A percentile compares a stretch with the other conserved stretches of the same genome.
Evolutionary conservation across 2,329 filamentous ascomycete species (phyloP).

Genomic region (Fusarium penzigii): DNA sequence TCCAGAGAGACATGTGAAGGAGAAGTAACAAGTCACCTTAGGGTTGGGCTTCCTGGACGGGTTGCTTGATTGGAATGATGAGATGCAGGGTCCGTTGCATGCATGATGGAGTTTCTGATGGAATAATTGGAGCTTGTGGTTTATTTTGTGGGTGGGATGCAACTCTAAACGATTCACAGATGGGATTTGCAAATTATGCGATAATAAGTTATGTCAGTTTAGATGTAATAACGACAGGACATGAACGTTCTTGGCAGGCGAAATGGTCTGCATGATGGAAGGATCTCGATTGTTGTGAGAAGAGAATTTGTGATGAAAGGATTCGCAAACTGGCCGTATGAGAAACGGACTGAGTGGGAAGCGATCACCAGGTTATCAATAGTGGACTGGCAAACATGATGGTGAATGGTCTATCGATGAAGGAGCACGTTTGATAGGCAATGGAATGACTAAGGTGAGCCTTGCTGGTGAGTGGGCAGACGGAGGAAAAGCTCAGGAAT

Average conservation of each 20-base stretch:
- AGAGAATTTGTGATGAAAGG: not conserved
- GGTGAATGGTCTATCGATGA: conserved; percentile 4
- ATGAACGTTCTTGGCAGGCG: not conserved
- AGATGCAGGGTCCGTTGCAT: not conserved
- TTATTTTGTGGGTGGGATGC: not conserved
- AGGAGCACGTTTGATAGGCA: conserved; percentile 4
- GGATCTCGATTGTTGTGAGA: not conserved
- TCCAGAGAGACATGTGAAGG: conserved; percentile 19
- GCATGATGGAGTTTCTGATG: not conserved
- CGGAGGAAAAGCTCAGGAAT: not conserved
- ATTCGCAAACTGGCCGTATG: not conserved
- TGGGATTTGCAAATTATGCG: not conserved
- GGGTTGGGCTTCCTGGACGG: not conserved
- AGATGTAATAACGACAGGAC: not conserved
- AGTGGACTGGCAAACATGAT: not conserved
- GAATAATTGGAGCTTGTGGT: not conserved
- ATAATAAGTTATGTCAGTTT: not conserved
- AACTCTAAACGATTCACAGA: too few relatives aligned
- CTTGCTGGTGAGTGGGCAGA: not conserved
- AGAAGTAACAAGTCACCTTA: too few relatives aligned
- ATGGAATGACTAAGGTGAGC: not conserved
- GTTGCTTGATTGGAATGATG: not conserved
- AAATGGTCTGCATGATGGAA: not conserved
- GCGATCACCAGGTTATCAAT: conserved; percentile 9
- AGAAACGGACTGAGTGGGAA: not conserved